Base-by-base conservation (phyloP, 2,329 filamentous ascomycete genomes). In the Microsporum canis region DNA sequence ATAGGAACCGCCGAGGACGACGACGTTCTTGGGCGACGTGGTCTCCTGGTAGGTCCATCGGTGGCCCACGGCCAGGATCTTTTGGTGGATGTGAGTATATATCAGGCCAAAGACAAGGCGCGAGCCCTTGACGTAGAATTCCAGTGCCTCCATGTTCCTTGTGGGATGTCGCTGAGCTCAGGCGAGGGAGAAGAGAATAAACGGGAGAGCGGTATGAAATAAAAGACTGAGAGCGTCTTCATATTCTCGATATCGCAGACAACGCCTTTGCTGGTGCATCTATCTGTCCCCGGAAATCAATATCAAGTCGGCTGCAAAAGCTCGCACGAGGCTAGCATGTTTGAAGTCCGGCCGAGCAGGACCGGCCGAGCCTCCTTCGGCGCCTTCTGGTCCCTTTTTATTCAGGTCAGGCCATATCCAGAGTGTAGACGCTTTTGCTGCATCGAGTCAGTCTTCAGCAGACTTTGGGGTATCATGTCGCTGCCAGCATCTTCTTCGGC, bases 1-100 rank as follows among this genome's bases (percentile, higher is more conserved):
- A 65, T 84, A 85, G 0, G 81, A 84, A 57, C 79, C 82, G 34
- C 82, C 83, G 33, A 85, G 68, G 5, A 84, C 73, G 14, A 63
- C 61, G 23, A 63, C 57, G 38, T 63, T 61, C 56, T 73, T 73
- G 4, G 68, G 33, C 8, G 57, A 59, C 12, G 57, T 27, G 3
- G 57, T 62, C 36, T 31, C 60, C 27, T 38, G 57, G 38, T 62
- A 62, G 8, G 60, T 56, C 60, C 60, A 62, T 38, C 47, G 47
- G 36, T 62, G 60, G 12, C 57, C 45, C 5, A 62, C 34, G 10
- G 60, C 45, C 29, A n/a, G 49, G 8, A 60, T 41, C 36, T 45
- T 41, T 31, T 60, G 59, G 36, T 56, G 39, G 17, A 55, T 41
- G 14, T 38, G 58, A 7, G 58, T 55, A n/a, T 29, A 60, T 12